Percentiles rank a stretch among this genome's conserved stretches.
Conservation (phyloP, 2,329 filamentous ascomycete genomes). For the Xylariaceae sp. region DNA sequence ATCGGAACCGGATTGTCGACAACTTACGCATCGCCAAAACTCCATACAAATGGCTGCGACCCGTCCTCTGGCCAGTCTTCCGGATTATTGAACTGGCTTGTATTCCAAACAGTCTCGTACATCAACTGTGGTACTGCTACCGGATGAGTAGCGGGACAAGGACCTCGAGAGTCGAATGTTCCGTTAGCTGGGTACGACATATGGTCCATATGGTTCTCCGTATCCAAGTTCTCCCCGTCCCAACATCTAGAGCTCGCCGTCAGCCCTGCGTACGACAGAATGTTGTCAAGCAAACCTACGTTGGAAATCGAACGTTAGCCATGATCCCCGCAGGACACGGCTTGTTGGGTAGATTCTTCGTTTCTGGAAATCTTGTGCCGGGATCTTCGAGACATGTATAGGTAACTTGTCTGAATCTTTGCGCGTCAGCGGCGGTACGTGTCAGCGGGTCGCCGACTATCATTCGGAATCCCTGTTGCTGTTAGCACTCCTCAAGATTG, state of each 20-base stretch:
- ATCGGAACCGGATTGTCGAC: not conserved
- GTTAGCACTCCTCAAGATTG: no score
- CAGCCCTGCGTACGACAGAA: not conserved
- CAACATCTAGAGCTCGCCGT: slow-evolving; percentile 34
- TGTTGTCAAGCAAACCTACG: slow-evolving; percentile 41
- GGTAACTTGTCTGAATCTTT: slow-evolving; percentile 39
- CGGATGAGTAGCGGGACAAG: slow-evolving; percentile 36
- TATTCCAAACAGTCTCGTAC: slow-evolving; percentile 38
- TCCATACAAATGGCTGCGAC: slow-evolving; percentile 33
- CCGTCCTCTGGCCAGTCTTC: slow-evolving; percentile 36
- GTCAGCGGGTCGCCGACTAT: slow-evolving; percentile 38
- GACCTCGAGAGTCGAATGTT: slow-evolving; percentile 32
- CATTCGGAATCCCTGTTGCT: slow-evolving; percentile 37
- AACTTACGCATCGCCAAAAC: slow-evolving; percentile 27
- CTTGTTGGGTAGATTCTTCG: slow-evolving; percentile 34
- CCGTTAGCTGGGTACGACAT: slow-evolving; percentile 38
- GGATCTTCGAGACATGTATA: slow-evolving; percentile 40
- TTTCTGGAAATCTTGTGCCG: slow-evolving; percentile 35
- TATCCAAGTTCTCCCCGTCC: slow-evolving; percentile 43
- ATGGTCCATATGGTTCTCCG: slow-evolving; percentile 39
- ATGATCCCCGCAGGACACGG: slow-evolving; percentile 41
- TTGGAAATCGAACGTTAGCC: slow-evolving; percentile 42
- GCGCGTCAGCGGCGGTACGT: slow-evolving; percentile 31
- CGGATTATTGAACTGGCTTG: slow-evolving; percentile 33
- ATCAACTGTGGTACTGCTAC: slow-evolving; percentile 39